phyloP scores from a whole-genome alignment of 768 basidiomycete genomes.

The Tubosaeta sp. region DNA sequence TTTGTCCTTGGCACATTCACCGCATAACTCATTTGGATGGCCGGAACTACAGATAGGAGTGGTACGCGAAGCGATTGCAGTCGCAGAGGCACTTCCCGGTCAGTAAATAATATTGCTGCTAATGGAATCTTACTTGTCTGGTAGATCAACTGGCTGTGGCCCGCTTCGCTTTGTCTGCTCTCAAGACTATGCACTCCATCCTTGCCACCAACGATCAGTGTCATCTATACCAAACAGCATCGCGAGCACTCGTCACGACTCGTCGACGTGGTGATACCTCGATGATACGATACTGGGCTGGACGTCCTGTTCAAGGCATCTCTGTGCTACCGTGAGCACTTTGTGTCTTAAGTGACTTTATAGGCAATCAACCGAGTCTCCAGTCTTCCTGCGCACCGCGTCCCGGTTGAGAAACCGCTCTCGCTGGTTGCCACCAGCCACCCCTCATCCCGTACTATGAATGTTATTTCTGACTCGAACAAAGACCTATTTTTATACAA shows the following conservation, averaged over 20 bases:
- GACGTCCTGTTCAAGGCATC: slow-evolving; percentile 73
- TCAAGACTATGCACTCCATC: slow-evolving; percentile 67
- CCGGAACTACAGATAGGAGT: slow-evolving; percentile 91
- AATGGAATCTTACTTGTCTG: slow-evolving; percentile 4
- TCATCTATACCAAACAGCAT: slow-evolving; percentile 68
- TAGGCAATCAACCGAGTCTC: slow-evolving; percentile 6
- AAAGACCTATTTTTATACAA: slow-evolving; percentile 91
- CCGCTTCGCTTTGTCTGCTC: slow-evolving; percentile 83
- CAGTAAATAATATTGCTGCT: slow-evolving; percentile 17
- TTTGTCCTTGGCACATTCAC: slow-evolving; percentile 34
- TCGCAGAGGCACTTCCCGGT: slow-evolving; percentile 92
- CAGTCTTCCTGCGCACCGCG: slow-evolving; percentile 67
- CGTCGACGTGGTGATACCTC: slow-evolving; percentile 72
- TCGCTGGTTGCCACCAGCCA: slow-evolving; percentile 45
- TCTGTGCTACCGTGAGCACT: slow-evolving; percentile 66
- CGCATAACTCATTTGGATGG: slow-evolving; percentile 76
- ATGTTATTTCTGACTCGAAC: slow-evolving; percentile 51
- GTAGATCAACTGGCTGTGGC: slow-evolving; percentile 82
- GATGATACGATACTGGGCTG: slow-evolving; percentile 82
- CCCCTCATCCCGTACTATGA: slow-evolving; percentile 36
- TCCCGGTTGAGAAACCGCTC: slow-evolving; percentile 69
- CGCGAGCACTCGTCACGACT: slow-evolving; percentile 68
- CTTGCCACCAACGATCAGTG: slow-evolving; percentile 76
- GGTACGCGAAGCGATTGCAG: slow-evolving; percentile 86
- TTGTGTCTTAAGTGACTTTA: slow-evolving; percentile 1